phyloP scores from a whole-genome alignment of 2,329 filamentous ascomycete genomes.

The Diaporthe batatas region DNA sequence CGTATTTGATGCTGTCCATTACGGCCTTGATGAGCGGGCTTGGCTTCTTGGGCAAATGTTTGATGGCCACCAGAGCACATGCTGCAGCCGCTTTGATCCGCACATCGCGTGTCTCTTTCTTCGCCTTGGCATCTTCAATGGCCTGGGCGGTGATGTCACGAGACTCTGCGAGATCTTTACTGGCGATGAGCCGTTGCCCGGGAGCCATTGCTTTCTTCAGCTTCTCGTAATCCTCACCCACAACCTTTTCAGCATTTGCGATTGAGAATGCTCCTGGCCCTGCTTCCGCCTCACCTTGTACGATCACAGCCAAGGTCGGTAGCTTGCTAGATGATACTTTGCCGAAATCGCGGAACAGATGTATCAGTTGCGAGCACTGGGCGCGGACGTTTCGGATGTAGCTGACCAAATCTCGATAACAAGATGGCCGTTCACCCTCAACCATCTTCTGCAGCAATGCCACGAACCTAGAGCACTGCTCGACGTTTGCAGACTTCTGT shows the following conservation, averaged over 20 bases:
- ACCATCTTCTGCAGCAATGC: slow-evolving; percentile 79
- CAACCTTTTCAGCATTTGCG: slow-evolving; percentile 86
- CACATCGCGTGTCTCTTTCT: slow-evolving; percentile 86
- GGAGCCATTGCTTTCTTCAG: slow-evolving; percentile 91
- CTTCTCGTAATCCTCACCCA: slow-evolving; percentile 86
- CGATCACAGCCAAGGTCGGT: slow-evolving; percentile 87
- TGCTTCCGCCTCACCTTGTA: slow-evolving; percentile 92
- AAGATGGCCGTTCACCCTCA: slow-evolving; percentile 82
- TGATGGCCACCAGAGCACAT: slow-evolving; percentile 89
- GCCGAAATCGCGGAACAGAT: slow-evolving; percentile 91
- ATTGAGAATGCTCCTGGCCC: slow-evolving; percentile 94
- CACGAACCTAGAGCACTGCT: slow-evolving; percentile 71
- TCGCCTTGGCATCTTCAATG: slow-evolving; percentile 82
- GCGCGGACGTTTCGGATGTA: slow-evolving; percentile 90
- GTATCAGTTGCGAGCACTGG: slow-evolving; percentile 90
- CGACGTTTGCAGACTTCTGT: slow-evolving; percentile 63
- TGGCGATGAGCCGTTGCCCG: slow-evolving; percentile 86
- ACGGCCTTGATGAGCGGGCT: slow-evolving; percentile 93
- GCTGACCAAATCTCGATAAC: slow-evolving; percentile 91
- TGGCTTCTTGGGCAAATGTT: slow-evolving; percentile 91
- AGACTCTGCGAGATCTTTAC: slow-evolving; percentile 83
- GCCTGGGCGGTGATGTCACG: slow-evolving; percentile 77
- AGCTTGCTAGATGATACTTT: slow-evolving; percentile 82
- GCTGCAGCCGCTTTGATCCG: slow-evolving; percentile 89
- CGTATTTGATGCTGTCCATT: slow-evolving; percentile 98